Percentiles rank a stretch among this genome's conserved stretches.
These are phyloP conservation scores for Ceratocystis variospora DNA, from an alignment of 2,329 filamentous ascomycete species.

Conservation along the genomic window DNA sequence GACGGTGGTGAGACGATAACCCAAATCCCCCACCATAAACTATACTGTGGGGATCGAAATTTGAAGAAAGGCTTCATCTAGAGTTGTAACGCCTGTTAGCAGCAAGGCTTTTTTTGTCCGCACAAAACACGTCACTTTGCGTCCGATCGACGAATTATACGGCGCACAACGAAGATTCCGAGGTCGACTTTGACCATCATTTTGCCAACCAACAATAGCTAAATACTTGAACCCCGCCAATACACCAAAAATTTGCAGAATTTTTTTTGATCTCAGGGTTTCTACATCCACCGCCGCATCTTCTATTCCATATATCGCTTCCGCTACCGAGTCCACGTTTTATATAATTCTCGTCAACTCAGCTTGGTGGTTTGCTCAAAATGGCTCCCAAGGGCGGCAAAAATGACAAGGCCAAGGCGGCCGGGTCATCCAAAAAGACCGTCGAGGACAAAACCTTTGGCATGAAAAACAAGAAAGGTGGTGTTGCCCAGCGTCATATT, in stretches of 20 bases:
- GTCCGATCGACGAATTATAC: slow-evolving; percentile 1
- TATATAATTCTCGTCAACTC: background rate
- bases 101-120: slow-evolving; percentile 8
- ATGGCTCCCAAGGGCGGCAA: slow-evolving; percentile 58
- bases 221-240: slow-evolving; percentile 5
- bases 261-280: slow-evolving; percentile 3
- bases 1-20: slow-evolving; percentile 12
- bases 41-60: slow-evolving; percentile 14
- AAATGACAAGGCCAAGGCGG: slow-evolving; percentile 34
- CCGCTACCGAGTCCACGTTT: no score
- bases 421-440: slow-evolving; percentile 47
- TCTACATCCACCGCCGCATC: background rate
- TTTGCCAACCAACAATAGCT: slow-evolving; percentile 16
- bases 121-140: slow-evolving; percentile 12
- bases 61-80: slow-evolving; percentile 2
- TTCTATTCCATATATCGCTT: no score
- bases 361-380: slow-evolving; percentile 27
- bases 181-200: background rate
- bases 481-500: slow-evolving; percentile 78
- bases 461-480: slow-evolving; percentile 99
- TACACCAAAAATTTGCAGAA: slow-evolving; percentile 1
- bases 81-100: slow-evolving; percentile 2
- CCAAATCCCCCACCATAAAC: slow-evolving; percentile 17
- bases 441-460: slow-evolving; percentile 96
- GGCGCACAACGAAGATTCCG: slow-evolving; percentile 4